These are phyloP conservation scores for Trichomonascaceae sp. DNA, from an alignment of 1,139 yeast genomes.

Conservation along the genomic window DNA sequence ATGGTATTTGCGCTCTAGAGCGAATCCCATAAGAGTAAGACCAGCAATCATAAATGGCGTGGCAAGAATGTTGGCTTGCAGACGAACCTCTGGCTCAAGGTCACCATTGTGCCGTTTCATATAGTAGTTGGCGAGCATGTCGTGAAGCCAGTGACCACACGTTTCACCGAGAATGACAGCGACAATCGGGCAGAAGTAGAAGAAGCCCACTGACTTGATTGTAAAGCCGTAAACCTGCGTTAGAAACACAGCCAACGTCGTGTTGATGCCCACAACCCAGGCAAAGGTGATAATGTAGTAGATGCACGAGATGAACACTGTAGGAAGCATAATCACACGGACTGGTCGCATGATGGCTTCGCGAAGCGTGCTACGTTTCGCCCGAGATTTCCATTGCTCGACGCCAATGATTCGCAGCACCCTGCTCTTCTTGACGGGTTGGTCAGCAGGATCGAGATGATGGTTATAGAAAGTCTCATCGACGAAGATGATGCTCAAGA, in stretches of 20 bases:
- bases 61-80: slow-evolving; percentile 5
- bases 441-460: slow-evolving; percentile 1
- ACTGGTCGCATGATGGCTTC: slow-evolving; percentile 7
- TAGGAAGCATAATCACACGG: slow-evolving; percentile 5
- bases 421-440: slow-evolving; percentile 4
- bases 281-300: slow-evolving; percentile 7
- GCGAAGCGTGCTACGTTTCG: slow-evolving; percentile 3
- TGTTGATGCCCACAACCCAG: slow-evolving; percentile 8
- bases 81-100: slow-evolving; percentile 5
- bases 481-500: slow-evolving; percentile 4
- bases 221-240: slow-evolving; percentile 6
- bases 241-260: slow-evolving; percentile 6
- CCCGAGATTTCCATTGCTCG: slow-evolving; percentile 5
- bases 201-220: slow-evolving; percentile 5
- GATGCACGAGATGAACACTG: slow-evolving; percentile 4
- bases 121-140: slow-evolving; percentile 4
- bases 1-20: slow-evolving; percentile 5
- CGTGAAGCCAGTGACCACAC: slow-evolving; percentile 8
- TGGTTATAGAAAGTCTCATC: slow-evolving; percentile 7
- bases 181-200: slow-evolving; percentile 7
- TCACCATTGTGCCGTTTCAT: slow-evolving; percentile 5
- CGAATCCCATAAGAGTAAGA: slow-evolving; percentile 5
- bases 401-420: slow-evolving; percentile 5
- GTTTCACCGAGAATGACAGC: slow-evolving; percentile 5
- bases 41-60: slow-evolving; percentile 6